phyloP scores from a whole-genome alignment of 805 yeast species.

The Komagataella ulmi region DNA sequence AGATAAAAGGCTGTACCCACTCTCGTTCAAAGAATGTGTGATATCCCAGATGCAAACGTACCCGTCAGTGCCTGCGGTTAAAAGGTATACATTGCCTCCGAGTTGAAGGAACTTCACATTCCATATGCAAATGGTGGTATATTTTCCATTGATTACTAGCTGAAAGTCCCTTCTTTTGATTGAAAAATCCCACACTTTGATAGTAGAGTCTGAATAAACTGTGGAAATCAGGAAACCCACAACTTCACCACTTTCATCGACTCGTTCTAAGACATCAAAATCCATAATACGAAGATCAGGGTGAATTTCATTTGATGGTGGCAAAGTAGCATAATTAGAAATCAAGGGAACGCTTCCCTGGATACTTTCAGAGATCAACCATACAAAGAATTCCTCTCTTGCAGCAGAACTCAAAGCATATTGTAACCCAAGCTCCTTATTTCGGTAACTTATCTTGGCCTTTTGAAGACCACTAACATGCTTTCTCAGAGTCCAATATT shows the following conservation, averaged over 20 bases:
- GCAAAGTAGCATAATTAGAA: constrained; percentile 34
- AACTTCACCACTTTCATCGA: constrained; percentile 19
- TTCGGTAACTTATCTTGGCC: constrained; percentile 44
- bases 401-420: constrained; percentile 53
- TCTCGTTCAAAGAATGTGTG: constrained; percentile 8
- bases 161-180: constrained; percentile 22
- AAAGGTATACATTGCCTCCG: constrained; percentile 19
- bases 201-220: constrained; percentile 76
- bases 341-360: constrained; percentile 28
- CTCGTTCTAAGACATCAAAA: constrained; percentile 26
- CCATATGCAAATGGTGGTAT: constrained; percentile 68
- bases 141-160: constrained; percentile 32
- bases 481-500: constrained; percentile 51
- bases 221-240: constrained; percentile 46
- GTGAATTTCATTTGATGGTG: constrained; percentile 34
- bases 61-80: constrained; percentile 79
- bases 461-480: constrained; percentile 88
- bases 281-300: constrained; percentile 92
- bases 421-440: constrained; percentile 5
- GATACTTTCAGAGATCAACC: constrained; percentile 41
- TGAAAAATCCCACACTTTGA: constrained; percentile 51
- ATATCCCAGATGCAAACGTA: constrained; percentile 50
- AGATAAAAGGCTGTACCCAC: not conserved
- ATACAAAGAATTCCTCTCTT: constrained; percentile 75
- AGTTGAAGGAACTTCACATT: constrained; percentile 34